phyloP scores from a whole-genome alignment of 352 stramenopile species.

The Phytopythium sindhum region DNA sequence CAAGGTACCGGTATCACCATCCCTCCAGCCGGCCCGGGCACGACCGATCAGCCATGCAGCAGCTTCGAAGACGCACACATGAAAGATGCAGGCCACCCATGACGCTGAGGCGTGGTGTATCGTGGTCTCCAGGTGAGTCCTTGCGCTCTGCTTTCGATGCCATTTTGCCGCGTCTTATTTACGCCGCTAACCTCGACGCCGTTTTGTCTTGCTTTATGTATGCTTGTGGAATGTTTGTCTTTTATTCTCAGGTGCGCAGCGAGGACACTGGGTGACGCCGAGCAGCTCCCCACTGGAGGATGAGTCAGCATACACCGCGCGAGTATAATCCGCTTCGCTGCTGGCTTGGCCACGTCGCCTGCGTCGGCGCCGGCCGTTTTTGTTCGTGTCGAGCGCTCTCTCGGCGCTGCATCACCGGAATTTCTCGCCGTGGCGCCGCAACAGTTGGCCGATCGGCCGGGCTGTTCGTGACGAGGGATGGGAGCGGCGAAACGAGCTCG shows the following conservation, averaged over 20 bases:
- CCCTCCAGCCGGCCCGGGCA: too few species aligned
- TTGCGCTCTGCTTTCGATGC: neutral
- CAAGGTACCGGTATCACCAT: neutral
- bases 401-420: constrained; percentile 5
- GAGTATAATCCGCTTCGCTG: neutral
- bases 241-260: neutral
- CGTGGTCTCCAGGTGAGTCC: neutral
- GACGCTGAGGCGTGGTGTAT: too few species aligned
- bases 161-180: neutral
- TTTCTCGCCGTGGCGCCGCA: neutral
- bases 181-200: neutral
- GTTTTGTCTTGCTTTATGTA: constrained; percentile 1
- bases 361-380: constrained; percentile 1
- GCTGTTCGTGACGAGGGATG: neutral
- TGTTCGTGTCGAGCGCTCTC: neutral
- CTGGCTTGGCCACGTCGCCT: constrained; percentile 4
- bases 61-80: neutral
- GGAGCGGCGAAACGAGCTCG: constrained; percentile 1
- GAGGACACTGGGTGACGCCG: neutral
- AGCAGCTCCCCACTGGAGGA: neutral
- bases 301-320: neutral
- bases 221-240: neutral
- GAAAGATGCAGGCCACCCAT: neutral
- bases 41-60: neutral
- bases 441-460: neutral